Evolutionary conservation across 2,329 filamentous ascomycete genomes (phyloP).

Genomic region (Exophiala aquamarina): DNA sequence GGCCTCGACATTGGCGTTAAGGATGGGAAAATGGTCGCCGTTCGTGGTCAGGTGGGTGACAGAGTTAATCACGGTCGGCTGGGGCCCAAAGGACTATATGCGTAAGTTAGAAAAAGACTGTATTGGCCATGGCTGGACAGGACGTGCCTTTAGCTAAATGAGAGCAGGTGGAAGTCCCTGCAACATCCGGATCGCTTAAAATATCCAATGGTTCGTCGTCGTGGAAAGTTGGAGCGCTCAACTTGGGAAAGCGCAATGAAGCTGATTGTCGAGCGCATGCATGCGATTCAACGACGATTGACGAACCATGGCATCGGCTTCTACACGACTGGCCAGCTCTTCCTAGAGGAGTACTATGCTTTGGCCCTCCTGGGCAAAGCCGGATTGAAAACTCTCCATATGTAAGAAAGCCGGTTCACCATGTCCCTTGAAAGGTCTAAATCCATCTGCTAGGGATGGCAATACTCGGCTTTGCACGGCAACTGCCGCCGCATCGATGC

Average conservation of each 20-base stretch:
- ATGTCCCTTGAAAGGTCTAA: no score
- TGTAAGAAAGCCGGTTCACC: not conserved
- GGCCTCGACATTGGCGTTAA: constrained; percentile 39
- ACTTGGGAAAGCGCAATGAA: constrained; percentile 42
- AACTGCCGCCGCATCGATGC: constrained; percentile 40
- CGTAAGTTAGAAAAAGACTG: constrained; percentile 27
- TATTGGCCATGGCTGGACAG: no score
- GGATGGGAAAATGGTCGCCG: constrained; percentile 38
- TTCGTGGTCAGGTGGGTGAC: constrained; percentile 35
- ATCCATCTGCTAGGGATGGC: constrained; percentile 42
- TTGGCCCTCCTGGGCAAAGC: constrained; percentile 41
- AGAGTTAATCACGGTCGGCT: constrained; percentile 38
- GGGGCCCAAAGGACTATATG: constrained; percentile 37
- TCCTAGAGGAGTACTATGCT: constrained; percentile 42
- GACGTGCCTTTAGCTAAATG: no score
- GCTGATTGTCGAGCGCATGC: constrained; percentile 34
- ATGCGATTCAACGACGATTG: constrained; percentile 32
- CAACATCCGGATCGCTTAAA: constrained; percentile 33
- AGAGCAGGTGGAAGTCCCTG: constrained; percentile 30
- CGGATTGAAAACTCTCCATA: constrained; percentile 35
- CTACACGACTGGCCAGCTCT: constrained; percentile 40
- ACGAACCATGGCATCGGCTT: constrained; percentile 41
- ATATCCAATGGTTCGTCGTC: constrained; percentile 35
- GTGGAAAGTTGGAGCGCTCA: constrained; percentile 36
- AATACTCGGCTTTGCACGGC: constrained; percentile 42